Evolutionary conservation across 116 monocot genomes (phyloP), one percentile per base, ranked within the genome.

Genomic region (Posidonia oceanica): DNA sequence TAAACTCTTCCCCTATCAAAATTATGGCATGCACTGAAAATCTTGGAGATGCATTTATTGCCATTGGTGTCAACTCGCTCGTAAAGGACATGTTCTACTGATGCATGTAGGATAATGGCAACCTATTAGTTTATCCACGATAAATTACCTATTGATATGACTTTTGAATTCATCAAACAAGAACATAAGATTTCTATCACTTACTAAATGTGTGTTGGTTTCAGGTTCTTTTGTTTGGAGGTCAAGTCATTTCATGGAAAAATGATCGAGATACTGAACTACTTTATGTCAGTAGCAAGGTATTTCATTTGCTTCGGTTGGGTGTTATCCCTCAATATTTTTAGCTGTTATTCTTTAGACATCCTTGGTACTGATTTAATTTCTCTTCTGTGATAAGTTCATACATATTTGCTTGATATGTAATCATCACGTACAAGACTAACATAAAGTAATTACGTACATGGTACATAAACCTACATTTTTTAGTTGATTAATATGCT

Each of bases 171-270:
- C n/a, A n/a, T 60, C 39, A 13, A 39, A 3, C 6, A 14, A 15
- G 36, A 14, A 16, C 4, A 16, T 39, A 14, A 38, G 0, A 2
- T 17, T 3, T 39, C 17, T 39, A 41, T 40, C 40, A 40, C 3
- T 16, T 6, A 39, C 15, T 7, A 6, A 65, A 40, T 65, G 8
- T 40, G 41, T 16, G 11, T 4, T 56, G 39, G 3, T 54, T 70
- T 10, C 71, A 88, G 88, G 74, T 88, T 65, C 77, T 77, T 67
- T 63, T 88, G 17, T 68, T 78, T 71, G 88, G 88, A 37, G 88
- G 80, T 13, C 88, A 88, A 71, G 80, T 88, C 59, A 69, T 85
- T 14, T 88, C 88, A 22, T 88, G 88, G 88, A 88, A 88, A 74
- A 84, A 83, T 78, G 79, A 78, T 57, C 69, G 77, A 36, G 61